A percentile compares a stretch with the other conserved stretches of the same genome.
Conservation (phyloP, 163 green algal genomes). For the Scenedesmus sp. region DNA sequence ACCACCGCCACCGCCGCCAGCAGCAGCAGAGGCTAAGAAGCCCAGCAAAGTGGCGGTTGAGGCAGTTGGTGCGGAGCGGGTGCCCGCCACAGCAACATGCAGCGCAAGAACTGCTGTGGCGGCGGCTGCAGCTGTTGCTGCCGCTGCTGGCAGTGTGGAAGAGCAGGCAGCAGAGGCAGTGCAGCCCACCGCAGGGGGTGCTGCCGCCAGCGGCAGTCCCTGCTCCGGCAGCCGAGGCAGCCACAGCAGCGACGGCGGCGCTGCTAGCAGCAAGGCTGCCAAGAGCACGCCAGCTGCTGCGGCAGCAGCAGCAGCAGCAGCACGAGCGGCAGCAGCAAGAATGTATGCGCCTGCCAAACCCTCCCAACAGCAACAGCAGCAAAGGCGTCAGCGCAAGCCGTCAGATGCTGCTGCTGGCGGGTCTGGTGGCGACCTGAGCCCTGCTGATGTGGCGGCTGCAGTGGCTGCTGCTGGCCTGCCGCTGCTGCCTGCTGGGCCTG, state of each 20-base stretch:
- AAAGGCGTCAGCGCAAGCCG: neutral
- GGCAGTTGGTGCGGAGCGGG: neutral
- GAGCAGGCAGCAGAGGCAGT: neutral
- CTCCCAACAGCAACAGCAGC: neutral
- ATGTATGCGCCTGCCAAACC: neutral
- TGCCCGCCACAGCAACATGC: neutral
- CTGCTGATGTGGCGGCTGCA: constrained; percentile 17
- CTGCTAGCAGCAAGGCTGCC: neutral
- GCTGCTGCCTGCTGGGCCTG: neutral
- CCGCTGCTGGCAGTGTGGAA: neutral
- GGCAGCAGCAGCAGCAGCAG: neutral
- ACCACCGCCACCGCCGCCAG: neutral
- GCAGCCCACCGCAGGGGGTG: neutral
- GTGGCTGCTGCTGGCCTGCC: constrained; percentile 10
- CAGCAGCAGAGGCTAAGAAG: neutral
- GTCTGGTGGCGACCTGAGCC: neutral
- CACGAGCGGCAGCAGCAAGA: neutral
- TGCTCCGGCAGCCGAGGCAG: neutral
- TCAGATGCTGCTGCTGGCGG: neutral
- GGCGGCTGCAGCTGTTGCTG: neutral
- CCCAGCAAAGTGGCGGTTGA: neutral
- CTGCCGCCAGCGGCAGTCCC: neutral
- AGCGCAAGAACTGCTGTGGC: neutral
- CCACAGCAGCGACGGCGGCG: neutral
- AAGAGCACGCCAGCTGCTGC: neutral